Base-by-base conservation (phyloP, 2,329 filamentous ascomycete species). In the Aspergillus sp. region DNA sequence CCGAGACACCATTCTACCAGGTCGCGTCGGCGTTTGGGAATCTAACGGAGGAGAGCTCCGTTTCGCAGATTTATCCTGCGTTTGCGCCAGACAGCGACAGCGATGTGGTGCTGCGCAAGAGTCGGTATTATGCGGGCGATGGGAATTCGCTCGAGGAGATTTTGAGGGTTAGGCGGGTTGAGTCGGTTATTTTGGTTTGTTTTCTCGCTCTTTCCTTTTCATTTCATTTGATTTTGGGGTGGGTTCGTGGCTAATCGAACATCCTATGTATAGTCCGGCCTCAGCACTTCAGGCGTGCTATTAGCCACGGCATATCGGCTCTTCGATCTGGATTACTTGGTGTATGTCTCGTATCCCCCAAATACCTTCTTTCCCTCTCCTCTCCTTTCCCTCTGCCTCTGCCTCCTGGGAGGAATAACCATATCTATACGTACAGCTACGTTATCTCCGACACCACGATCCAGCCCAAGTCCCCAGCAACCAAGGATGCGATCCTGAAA, bases 91-190 rank as follows among this genome's bases (percentile, higher is more conserved):
- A 28, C 4, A 43, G 48, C 13, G 23, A 47, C 8, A 45, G 23
- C 22, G 59, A 61, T 25, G 59, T 57, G 28, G 47, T 61, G 34
- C 25, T 61, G 31, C 46, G 54, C 8, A 61, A 61, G 19, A 13
- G 38, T 25, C 38, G 54, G 17, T 61, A 61, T 15, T 61, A 61
- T 11, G 54, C 59, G 1, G 54, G 59, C 4, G 59, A 49, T 7
- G 54, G 54, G 2, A 61, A 61, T 11, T 56, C 54, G 59, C 49
- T 61, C 15, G 54, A 57, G 49, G 54, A 61, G 54, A 49, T 61
- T 4, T n/a, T 61, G 9, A 41, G 54, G 13, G 46, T 17, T 5
- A 28, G 30, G 23, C 46, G 28, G 19, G 49, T 61, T 38, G 31
- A 38, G 9, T 4, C 7, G 31, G 31, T 38, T 38, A 38, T 38